Evolutionary conservation across 73 alveolate genomes (phyloP), one percentile per base, ranked within the genome.

Genomic region (Paramecium sexaurelia): DNA sequence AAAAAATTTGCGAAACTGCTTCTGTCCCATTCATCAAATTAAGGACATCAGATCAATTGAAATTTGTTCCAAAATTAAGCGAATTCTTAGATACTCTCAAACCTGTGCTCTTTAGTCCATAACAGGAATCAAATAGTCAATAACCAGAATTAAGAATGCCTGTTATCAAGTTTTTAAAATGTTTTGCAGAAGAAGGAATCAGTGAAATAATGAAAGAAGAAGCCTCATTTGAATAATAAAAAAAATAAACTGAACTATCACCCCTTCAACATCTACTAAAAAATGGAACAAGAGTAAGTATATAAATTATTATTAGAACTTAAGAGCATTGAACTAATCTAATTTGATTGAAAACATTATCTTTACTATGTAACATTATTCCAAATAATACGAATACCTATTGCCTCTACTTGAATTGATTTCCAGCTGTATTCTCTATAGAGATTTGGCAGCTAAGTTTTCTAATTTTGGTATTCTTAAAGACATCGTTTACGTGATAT

Each of bases 401-500:
- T 43, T 88, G 7, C 94, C 94, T 6, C 41, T 88, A 13, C 51
- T 88, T 11, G 94, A 88, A 47, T 88, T 88, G 73, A 88, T 88
- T 39, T 88, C 94, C 15, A 41, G 61, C 43, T 88, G 94, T 19
- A 88, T 88, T 26, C 55, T 88, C 41, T 88, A 56, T 43, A 37
- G 83, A 69, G 94, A 69, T 40, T 93, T 96, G 88, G 99, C 99
- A 1, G 93, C 94, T 55, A 98, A 98, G 94, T 95, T 98, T 57
- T 95, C 99, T 33, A 92, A 96, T 43, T 96, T 98, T 95, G 99
- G 99, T 3, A 97, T 96, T 2, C 92, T 98, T 24, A 98, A 98
- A 86, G 99, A 98, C 84, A 93, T 96, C 45, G 97, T 98, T 0
- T 92, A 94, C 55, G 96, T 97, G 45, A 95, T 98, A 32, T 93